Evolutionary conservation across 352 stramenopile genomes (phyloP), one percentile per base, ranked within the genome.

Genomic region (Thalassiosira allenii): DNA sequence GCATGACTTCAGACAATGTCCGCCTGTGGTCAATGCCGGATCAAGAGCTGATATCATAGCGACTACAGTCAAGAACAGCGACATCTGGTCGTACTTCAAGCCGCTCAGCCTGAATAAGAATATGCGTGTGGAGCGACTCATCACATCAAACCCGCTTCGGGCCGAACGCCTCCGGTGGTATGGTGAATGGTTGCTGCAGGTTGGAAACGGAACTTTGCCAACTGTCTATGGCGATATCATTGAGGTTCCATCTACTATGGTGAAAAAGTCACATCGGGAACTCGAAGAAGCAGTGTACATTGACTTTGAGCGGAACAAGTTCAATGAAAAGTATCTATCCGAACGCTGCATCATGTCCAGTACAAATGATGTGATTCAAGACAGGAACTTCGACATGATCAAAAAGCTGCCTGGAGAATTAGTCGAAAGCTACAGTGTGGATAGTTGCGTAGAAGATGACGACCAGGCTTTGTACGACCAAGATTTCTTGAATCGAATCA

Each of bases 321-420:
- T 2, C 1, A 57, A 75, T n/a, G 17, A 1, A 30, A 22, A 64
- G 33, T 75, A 75, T 33, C 25, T 66, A 2, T 1, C 5, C 11
- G 5, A 52, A 1, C 49, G 65, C 33, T 34, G 53, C 17, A 76
- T 76, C 30, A 47, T 75, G 52, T 57, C 65, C 25, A 49, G 17
- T 17, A 75, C 43, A 22, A 75, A 75, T 64, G 52, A 66, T 8
- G 30, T 33, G 2, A 66, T 75, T 12, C 65, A 75, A 9, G 30
- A 75, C 25, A 23, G 53, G 0, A 75, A 75, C 34, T 66, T 41
- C 22, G 40, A 75, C 2, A 66, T 75, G 51, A 57, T 75, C 1
- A 11, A 75, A 20, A 6, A 57, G 23, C 22, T 75, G 25, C 65
- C 65, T 3, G 65, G 65, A 1, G 51, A 44, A 8, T 33, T 75